Evolutionary conservation across 1,139 yeast species (phyloP), one percentile per base, ranked within the genome.

Genomic region (Hyphopichia buzzinii): DNA sequence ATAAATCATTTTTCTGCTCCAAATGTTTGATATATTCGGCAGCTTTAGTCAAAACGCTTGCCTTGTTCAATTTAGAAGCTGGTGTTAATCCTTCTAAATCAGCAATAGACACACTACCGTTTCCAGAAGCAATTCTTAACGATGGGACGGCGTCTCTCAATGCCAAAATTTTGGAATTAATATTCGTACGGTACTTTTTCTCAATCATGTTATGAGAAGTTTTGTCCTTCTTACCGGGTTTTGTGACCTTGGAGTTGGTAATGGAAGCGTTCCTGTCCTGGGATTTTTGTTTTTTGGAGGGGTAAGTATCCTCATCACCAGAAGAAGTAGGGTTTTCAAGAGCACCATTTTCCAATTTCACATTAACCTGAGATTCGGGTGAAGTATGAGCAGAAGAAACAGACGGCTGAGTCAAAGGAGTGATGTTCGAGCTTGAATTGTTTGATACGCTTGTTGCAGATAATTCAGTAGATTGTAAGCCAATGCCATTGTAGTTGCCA

Each of bases 71-170:
- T 54, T 87, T 88, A 36, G 79, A 68, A 3, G 96, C 95, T 0
- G 96, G 96, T n/a, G 82, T 74, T 39, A 89, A 71, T 2, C 96
- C 96, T 50, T 88, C 96, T 43, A 89, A 65, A 43, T 82, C 84
- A 8, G 70, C 66, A 28, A 68, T 46, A 11, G 64, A 54, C 19
- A 66, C 57, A 39, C 68, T 68, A 36, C 57, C 62, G 29, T 61
- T 67, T 14, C 65, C 66, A 38, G 35, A 48, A 39, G 67, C 67
- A 22, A 77, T 73, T 40, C 81, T 62, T 36, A 78, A 64, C 2
- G 83, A 66, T 2, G 94, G 94, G 17, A 84, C 92, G 29, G 86
- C 85, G 48, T 84, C 88, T 46, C 90, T 65, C 32, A 84, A 73
- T 38, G 81, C 82, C 38, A 79, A 55, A 34, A 84, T 84, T 60